These are phyloP conservation scores for Fusarium sp. DNA, from an alignment of 2,329 filamentous ascomycete species.

Conservation along the genomic window DNA sequence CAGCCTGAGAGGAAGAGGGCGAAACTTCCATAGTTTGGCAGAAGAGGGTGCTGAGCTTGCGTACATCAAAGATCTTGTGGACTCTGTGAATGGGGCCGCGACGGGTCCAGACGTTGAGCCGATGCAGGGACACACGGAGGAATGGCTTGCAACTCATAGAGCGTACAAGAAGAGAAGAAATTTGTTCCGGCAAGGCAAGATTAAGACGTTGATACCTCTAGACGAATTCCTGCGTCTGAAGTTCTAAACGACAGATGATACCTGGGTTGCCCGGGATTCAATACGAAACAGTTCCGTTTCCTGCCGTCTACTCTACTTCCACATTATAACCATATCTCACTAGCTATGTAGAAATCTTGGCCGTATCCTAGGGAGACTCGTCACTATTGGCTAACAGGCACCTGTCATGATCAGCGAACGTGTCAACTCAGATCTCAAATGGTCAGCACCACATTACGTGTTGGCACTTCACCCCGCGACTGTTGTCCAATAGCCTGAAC, in stretches of 20 bases:
- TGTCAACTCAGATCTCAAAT: background rate
- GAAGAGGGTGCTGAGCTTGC: slow-evolving; percentile 33
- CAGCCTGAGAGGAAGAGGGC: slow-evolving; percentile 15
- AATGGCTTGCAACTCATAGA: slow-evolving; percentile 12
- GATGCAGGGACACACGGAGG: slow-evolving; percentile 15
- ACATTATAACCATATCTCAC: background rate
- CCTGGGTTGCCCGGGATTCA: background rate
- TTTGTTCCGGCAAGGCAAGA: background rate
- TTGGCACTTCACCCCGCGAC: background rate
- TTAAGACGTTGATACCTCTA: background rate
- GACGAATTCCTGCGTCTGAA: background rate
- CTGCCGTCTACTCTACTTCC: background rate
- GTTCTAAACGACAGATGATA: background rate
- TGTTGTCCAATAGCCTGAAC: background rate
- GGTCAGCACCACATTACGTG: background rate
- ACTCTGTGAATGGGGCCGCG: slow-evolving; percentile 25
- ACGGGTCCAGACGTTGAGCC: slow-evolving; percentile 6
- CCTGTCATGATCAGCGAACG: background rate
- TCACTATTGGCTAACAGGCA: background rate
- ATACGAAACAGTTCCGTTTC: background rate
- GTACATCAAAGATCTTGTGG: slow-evolving; percentile 34
- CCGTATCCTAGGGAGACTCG: background rate
- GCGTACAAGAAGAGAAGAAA: background rate
- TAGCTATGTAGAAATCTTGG: no score
- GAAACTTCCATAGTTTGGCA: slow-evolving; percentile 39